These are phyloP conservation scores for Penicillium macrosclerotiorum DNA, from an alignment of 495 filamentous ascomycete species.

Conservation along the genomic window DNA sequence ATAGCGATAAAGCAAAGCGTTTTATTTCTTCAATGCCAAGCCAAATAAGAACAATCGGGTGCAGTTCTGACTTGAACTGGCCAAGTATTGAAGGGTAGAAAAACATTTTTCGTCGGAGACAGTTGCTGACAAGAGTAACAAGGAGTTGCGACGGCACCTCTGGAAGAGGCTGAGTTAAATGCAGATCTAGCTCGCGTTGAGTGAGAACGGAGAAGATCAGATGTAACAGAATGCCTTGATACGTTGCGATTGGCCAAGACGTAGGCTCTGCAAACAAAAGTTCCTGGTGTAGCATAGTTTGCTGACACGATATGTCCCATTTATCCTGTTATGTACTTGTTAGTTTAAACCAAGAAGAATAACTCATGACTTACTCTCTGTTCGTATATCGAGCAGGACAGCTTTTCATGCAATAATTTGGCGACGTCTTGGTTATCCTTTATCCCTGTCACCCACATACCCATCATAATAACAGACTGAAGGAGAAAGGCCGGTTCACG, in stretches of 20 bases:
- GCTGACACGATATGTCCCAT: constrained; percentile 1
- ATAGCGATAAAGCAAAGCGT: constrained; percentile 8
- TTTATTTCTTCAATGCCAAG: constrained; percentile 15
- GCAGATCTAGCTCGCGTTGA: background rate
- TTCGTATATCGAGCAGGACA: background rate
- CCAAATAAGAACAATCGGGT: constrained; percentile 3
- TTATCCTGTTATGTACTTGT: background rate
- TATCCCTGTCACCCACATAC: constrained; percentile 1
- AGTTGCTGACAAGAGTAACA: background rate
- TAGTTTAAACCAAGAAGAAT: too few species aligned
- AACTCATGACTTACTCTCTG: background rate
- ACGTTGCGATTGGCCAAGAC: constrained; percentile 17
- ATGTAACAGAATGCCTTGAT: constrained; percentile 17
- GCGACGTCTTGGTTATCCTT: background rate
- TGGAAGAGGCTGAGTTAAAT: background rate
- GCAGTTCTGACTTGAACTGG: constrained; percentile 1
- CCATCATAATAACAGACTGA: constrained; percentile 8
- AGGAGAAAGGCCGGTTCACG: constrained; percentile 7
- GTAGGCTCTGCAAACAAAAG: background rate
- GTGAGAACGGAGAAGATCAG: constrained; percentile 13
- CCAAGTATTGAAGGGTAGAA: constrained; percentile 5
- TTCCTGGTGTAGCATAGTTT: background rate
- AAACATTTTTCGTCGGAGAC: background rate
- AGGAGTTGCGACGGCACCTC: background rate
- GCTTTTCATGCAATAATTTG: background rate